phyloP scores from a whole-genome alignment of 1,284 basidiomycete species.

The Agaricales sp. region DNA sequence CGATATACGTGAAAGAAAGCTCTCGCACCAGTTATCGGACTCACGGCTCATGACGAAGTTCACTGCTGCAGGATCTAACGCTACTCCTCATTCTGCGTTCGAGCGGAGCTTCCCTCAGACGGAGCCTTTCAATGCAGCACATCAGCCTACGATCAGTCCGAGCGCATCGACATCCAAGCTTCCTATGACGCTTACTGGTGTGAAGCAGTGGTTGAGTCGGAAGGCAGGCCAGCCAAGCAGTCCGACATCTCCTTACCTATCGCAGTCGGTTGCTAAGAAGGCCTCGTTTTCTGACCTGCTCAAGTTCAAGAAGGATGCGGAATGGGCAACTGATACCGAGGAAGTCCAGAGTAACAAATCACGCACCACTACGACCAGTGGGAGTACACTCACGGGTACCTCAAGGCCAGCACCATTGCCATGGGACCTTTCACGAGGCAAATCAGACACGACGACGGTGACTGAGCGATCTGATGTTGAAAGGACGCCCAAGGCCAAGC shows the following conservation, averaged over 20 bases:
- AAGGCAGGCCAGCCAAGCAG: constrained; percentile 23
- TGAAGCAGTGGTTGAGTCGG: constrained; percentile 66
- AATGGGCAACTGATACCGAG: constrained; percentile 52
- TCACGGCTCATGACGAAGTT: constrained; percentile 30
- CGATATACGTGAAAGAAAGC: constrained; percentile 46
- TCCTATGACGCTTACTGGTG: constrained; percentile 62
- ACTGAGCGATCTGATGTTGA: constrained; percentile 26
- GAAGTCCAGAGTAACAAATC: constrained; percentile 33
- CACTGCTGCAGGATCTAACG: constrained; percentile 19
- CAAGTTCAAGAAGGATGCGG: constrained; percentile 39
- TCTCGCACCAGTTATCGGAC: constrained; percentile 64
- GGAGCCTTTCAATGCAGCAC: constrained; percentile 32
- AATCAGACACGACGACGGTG: constrained; percentile 1
- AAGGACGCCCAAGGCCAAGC: constrained; percentile 29
- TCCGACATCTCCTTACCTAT: constrained; percentile 11
- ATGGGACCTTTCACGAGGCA: not conserved
- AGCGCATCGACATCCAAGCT: constrained; percentile 31
- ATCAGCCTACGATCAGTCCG: not conserved
- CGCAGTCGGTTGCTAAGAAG: constrained; percentile 38
- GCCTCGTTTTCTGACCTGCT: constrained; percentile 56
- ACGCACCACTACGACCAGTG: constrained; percentile 30
- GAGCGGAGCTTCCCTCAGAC: constrained; percentile 36
- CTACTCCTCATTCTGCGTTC: constrained; percentile 29
- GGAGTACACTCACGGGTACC: constrained; percentile 24
- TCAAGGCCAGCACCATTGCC: constrained; percentile 13